phyloP scores from a whole-genome alignment of 1,284 basidiomycete species.

The Cryptococcus wingfieldii region DNA sequence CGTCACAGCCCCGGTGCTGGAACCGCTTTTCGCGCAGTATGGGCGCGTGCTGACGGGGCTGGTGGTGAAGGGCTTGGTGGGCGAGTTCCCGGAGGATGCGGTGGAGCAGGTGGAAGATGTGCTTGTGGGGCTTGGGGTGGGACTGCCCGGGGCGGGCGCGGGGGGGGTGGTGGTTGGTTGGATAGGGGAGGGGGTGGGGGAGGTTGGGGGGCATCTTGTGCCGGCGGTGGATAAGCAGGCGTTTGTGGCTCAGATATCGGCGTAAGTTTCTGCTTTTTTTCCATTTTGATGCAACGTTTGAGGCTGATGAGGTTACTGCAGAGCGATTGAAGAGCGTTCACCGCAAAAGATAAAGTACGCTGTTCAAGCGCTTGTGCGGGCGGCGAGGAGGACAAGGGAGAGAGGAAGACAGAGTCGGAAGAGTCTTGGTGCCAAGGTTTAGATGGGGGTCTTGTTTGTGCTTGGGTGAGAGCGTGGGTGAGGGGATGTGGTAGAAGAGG shows the following conservation, averaged over 20 bases:
- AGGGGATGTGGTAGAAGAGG: too few relatives aligned
- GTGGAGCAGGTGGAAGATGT: constrained; percentile 70
- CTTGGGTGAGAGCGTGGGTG: too few relatives aligned
- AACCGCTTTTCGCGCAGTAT: constrained; percentile 64
- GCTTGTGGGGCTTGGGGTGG: constrained; percentile 63
- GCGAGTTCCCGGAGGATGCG: constrained; percentile 83
- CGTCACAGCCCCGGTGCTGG: constrained; percentile 50
- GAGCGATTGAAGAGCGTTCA: constrained; percentile 1
- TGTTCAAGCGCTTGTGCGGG: constrained; percentile 32
- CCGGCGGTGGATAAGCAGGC: constrained; percentile 66
- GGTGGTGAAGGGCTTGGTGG: constrained; percentile 72
- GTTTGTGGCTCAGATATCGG: constrained; percentile 69
- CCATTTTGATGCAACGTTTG: not conserved
- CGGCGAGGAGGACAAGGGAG: constrained; percentile 39
- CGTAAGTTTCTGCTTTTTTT: constrained; percentile 53
- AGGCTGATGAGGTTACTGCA: constrained; percentile 6
- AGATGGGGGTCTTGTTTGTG: not conserved
- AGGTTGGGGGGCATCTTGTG: constrained; percentile 61
- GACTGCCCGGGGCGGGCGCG: constrained; percentile 52
- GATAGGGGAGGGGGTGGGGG: constrained; percentile 67
- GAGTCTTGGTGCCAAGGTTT: constrained; percentile 17
- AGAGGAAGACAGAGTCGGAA: constrained; percentile 32
- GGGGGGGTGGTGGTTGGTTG: constrained; percentile 61
- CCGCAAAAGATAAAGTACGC: constrained; percentile 30
- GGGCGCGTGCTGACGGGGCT: constrained; percentile 68